Evolutionary conservation across 225 moss, liverwort and hornwort genomes (phyloP).

Genomic region (Pleurozium schreberi): DNA sequence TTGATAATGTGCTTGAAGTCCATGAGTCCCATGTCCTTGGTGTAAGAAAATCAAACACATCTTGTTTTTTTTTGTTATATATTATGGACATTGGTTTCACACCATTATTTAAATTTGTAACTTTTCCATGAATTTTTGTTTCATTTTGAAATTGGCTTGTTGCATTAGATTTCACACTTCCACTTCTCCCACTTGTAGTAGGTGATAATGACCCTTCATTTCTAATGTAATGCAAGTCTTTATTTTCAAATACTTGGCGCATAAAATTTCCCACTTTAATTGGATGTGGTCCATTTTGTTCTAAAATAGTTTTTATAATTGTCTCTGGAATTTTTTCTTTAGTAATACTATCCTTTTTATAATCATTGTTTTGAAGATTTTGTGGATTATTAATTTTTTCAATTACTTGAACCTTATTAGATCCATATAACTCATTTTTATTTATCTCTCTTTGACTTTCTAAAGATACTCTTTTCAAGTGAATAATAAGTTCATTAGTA

Average conservation of each 20-base stretch:
- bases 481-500: slow-evolving; percentile 12
- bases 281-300: background rate
- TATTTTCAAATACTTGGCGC: background rate
- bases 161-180: background rate
- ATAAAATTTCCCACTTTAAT: background rate
- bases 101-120: background rate
- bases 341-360: background rate
- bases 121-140: background rate
- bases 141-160: background rate
- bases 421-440: background rate
- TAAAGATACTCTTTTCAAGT: background rate
- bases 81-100: background rate
- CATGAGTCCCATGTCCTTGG: slow-evolving; percentile 17
- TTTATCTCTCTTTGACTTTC: background rate
- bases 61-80: background rate
- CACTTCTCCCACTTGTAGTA: background rate
- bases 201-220: background rate
- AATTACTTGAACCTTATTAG: background rate
- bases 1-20: slow-evolving; percentile 21
- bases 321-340: background rate
- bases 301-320: background rate
- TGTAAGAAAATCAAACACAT: background rate
- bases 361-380: background rate
- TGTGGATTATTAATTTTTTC: background rate
- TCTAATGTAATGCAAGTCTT: background rate